These are phyloP conservation scores for Daldinia childiae DNA, from an alignment of 495 filamentous ascomycete genomes.

Conservation along the genomic window DNA sequence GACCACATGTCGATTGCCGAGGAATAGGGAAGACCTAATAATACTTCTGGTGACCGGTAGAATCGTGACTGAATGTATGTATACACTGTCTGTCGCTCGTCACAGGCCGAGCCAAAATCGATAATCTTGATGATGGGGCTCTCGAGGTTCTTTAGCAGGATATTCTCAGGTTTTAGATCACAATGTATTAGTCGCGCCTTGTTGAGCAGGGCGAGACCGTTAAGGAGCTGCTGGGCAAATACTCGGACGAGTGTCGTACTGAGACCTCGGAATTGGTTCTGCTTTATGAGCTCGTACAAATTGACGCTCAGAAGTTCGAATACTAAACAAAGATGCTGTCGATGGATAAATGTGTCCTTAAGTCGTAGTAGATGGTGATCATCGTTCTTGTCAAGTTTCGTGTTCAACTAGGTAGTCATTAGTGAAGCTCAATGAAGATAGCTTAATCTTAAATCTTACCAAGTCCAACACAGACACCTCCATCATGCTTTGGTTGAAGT, in stretches of 20 bases:
- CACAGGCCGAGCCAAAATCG: slow-evolving; percentile 98
- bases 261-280: slow-evolving; percentile 97
- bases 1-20: slow-evolving; percentile 99
- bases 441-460: slow-evolving; percentile 60
- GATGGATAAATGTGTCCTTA: slow-evolving; percentile 98
- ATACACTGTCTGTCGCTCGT: slow-evolving; percentile 98
- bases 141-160: slow-evolving; percentile 96
- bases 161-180: slow-evolving; percentile 98
- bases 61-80: slow-evolving; percentile 99
- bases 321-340: slow-evolving; percentile 96
- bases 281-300: slow-evolving; percentile 98
- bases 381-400: slow-evolving; percentile 98
- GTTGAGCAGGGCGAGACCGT: slow-evolving; percentile 89
- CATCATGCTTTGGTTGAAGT: slow-evolving; percentile 99
- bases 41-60: slow-evolving; percentile 95
- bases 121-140: slow-evolving; percentile 99
- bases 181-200: slow-evolving; percentile 98
- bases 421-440: not conserved
- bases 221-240: slow-evolving; percentile 96
- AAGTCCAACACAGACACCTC: slow-evolving; percentile 97
- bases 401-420: slow-evolving; percentile 77
- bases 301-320: slow-evolving; percentile 99
- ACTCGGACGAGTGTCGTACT: slow-evolving; percentile 98
- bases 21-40: slow-evolving; percentile 94
- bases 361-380: slow-evolving; percentile 96